A percentile compares a stretch with the other conserved stretches of the same genome.
phyloP scores from a whole-genome alignment of 148 eudicot species.

The Tetragonia tetragonoides region DNA sequence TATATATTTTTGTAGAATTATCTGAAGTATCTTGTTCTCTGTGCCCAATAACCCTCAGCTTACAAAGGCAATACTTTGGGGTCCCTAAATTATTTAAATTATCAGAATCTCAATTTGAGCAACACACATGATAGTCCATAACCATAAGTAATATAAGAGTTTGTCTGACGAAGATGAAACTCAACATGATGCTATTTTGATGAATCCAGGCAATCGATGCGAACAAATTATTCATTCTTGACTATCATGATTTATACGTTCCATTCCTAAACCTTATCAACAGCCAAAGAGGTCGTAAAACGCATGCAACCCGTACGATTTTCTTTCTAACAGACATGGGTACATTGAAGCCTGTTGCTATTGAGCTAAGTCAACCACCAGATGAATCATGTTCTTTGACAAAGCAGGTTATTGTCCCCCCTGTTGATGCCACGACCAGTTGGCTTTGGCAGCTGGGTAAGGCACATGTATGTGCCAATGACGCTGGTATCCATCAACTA shows the following conservation, averaged over 20 bases:
- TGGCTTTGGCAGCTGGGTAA: conserved; percentile 89
- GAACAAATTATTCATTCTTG: conserved; percentile 34
- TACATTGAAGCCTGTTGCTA: conserved; percentile 30
- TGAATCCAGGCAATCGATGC: conserved; percentile 28
- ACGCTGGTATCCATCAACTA: conserved; percentile 65
- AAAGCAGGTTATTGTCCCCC: conserved; percentile 45
- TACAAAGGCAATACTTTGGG: no score
- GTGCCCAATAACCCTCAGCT: no score
- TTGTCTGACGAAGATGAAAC: neutral
- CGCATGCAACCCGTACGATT: conserved; percentile 37
- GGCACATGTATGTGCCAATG: conserved; percentile 67
- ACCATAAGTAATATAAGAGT: neutral
- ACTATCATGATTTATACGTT: conserved; percentile 29
- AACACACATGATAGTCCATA: neutral
- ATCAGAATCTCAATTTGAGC: no score
- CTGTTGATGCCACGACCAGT: conserved; percentile 41
- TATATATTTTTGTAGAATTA: no score
- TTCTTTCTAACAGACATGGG: conserved; percentile 23
- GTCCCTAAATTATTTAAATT: no score
- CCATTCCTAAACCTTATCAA: conserved; percentile 27
- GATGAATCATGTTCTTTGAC: conserved; percentile 40
- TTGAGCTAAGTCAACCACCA: conserved; percentile 34
- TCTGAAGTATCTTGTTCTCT: no score
- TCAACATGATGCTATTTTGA: neutral
- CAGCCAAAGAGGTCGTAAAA: conserved; percentile 13